A percentile compares a stretch with the other conserved stretches of the same genome.
Conservation (phyloP, 164 flowering plant species). For the Pachysandra terminalis region DNA sequence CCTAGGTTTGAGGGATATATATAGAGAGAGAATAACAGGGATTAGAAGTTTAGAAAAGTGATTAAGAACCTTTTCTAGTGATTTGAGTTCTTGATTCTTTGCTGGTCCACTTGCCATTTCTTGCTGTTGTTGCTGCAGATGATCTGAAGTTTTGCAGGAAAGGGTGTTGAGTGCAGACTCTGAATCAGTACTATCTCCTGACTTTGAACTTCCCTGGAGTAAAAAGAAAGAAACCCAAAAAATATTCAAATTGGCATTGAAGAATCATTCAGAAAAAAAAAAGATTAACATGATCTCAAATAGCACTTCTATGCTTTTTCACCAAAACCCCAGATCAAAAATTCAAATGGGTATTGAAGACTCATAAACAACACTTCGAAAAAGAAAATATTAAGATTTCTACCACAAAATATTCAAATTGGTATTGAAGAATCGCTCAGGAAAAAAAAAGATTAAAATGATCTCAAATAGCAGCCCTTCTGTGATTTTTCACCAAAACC, state of each 20-base stretch:
- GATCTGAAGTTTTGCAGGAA: constrained; percentile 40
- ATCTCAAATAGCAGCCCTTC: neutral
- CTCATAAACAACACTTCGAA: constrained; percentile 1
- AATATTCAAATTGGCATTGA: constrained; percentile 9
- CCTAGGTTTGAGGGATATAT: constrained; percentile 31
- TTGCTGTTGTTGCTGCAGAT: constrained; percentile 28
- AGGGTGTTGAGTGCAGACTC: constrained; percentile 60
- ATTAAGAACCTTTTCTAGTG: constrained; percentile 59
- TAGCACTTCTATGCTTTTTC: neutral
- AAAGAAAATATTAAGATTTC: neutral
- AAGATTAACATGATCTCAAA: neutral
- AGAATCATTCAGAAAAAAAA: neutral
- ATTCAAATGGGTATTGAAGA: constrained; percentile 16
- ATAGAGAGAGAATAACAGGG: constrained; percentile 3
- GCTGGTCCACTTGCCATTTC: constrained; percentile 49
- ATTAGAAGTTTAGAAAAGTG: constrained; percentile 1
- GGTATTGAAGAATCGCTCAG: neutral
- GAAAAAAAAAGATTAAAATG: neutral
- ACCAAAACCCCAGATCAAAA: constrained; percentile 1
- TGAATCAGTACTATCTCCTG: constrained; percentile 73
- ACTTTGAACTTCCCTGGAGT: constrained; percentile 56
- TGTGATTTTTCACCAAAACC: neutral
- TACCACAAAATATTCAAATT: constrained; percentile 3
- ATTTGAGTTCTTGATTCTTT: constrained; percentile 43
- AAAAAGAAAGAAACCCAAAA: constrained; percentile 3